Evolutionary conservation across 2,329 filamentous ascomycete species (phyloP), one percentile per base, ranked within the genome.

Genomic region (Colletotrichum sp.): DNA sequence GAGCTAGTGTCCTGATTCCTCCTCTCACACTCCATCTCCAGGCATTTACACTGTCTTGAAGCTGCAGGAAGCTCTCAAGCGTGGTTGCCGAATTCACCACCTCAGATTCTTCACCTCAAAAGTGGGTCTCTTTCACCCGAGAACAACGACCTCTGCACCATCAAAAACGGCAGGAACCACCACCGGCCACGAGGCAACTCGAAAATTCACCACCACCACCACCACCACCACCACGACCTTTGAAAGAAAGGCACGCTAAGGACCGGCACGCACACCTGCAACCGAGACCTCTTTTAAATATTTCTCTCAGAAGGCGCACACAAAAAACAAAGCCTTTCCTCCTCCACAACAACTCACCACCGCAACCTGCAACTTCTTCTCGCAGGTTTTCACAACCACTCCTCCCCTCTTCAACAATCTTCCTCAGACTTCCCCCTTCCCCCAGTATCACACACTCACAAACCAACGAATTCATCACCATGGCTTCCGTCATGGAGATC

Each of bases 401-500:
- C 16, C 16, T 63, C 61, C 21, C 16, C 21, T 34, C 62, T 30
- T 28, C 62, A 30, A 34, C 26, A 34, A n/a, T 34, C 36, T 18
- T n/a, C 18, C 13, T 36, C 32, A 26, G 21, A 48, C 34, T 28
- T 24, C 16, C 21, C 34, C n/a, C n/a, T 43, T 52, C 43, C 43
- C 43, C 43, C 43, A 52, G 12, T 24, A 52, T 13, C 12, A 52
- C 43, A 52, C 43, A 52, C 16, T 63, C 18, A 34, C 32, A 36
- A 36, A 43, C 34, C 28, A 2, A 43, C 21, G 3, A 43, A 26
- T 16, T 24, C n/a, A 36, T 52, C 70, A 52, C n/a, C 55, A 75
- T 76, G 71, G 62, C 69, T 28, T 52, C 55, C 28, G 56, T 78
- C 64, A 71, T 72, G 69, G 68, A 67, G 55, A 59, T 78, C 63